Base-by-base conservation (phyloP, 1,284 basidiomycete genomes). In the Ganoderma multipileum region DNA sequence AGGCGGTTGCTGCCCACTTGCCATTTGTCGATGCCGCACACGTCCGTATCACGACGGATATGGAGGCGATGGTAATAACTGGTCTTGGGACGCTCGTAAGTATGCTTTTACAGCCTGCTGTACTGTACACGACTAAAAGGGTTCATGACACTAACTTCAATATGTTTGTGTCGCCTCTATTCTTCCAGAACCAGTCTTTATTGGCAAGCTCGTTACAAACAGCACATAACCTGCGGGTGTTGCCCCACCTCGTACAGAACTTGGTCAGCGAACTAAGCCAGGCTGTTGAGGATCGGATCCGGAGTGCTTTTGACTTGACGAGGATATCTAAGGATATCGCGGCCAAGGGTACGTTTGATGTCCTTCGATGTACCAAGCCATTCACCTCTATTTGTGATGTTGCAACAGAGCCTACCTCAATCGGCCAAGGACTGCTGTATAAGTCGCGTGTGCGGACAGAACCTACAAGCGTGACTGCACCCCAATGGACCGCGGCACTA, bases 141-240 rank as follows among this genome's bases (percentile, higher is more conserved):
- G 18, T 59, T 36, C 41, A 11, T n/a, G 26, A 7, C 28, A 38
- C 63, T 68, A 33, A 38, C 59, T 33, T 14, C 26, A 3, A 8
- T 18, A n/a, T 38, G 42, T 28, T 18, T 16, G 1, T 30, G 5
- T 55, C 8, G 23, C 47, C 11, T 60, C 23, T 18, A 11, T 9
- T 23, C 14, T n/a, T 33, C 12, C 50, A 97, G 95, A 94, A 98
- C 75, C 95, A 95, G 80, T 90, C 95, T 1, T 82, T 97, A 30
- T 86, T 99, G 0, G 94, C 95, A 0, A 95, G 95, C 2, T 95
- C 95, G 0, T 86, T 99, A 9, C 97, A 99, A 84, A 98, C 96
- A 0, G 96, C 97, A 2, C 94, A 95, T 81, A 98, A 98, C 78
- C 87, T 99, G 8, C 87, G 92, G 30, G 89, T 95, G 8, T 84